phyloP scores from a whole-genome alignment of 1,139 yeast species.

The Saccharomycopsis phalli region DNA sequence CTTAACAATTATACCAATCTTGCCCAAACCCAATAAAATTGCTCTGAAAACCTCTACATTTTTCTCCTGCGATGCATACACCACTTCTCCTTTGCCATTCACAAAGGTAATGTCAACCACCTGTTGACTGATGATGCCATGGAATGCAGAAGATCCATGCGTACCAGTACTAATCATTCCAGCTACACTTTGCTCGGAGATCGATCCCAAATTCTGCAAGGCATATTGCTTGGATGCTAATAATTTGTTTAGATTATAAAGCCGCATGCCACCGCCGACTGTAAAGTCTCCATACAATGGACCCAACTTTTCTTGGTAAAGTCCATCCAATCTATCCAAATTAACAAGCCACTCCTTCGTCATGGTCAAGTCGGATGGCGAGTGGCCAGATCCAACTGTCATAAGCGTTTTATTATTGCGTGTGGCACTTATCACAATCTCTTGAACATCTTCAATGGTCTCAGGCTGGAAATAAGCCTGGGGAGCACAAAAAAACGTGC shows the following conservation, averaged over 20 bases:
- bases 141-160: conserved; percentile 90
- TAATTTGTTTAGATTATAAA: conserved; percentile 66
- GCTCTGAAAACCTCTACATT: conserved; percentile 72
- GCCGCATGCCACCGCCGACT: conserved; percentile 84
- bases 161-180: conserved; percentile 96
- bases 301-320: conserved; percentile 30
- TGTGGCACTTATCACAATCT: conserved; percentile 59
- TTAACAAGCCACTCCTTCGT: conserved; percentile 86
- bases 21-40: conserved; percentile 81
- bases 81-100: conserved; percentile 62
- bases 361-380: conserved; percentile 89
- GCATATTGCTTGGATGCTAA: conserved; percentile 62
- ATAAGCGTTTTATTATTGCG: conserved; percentile 55
- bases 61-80: conserved; percentile 60
- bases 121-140: conserved; percentile 85
- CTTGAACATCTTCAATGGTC: conserved; percentile 51
- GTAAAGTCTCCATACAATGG: conserved; percentile 73
- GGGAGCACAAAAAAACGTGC: conserved; percentile 73
- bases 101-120: conserved; percentile 68
- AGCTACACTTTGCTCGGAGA: conserved; percentile 87
- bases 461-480: conserved; percentile 71
- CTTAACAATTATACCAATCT: conserved; percentile 80
- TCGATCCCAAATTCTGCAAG: conserved; percentile 86
- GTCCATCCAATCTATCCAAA: conserved; percentile 61
- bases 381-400: conserved; percentile 91